Conservation (phyloP, 805 yeast genomes). For the Starmerella kuoi region DNA sequence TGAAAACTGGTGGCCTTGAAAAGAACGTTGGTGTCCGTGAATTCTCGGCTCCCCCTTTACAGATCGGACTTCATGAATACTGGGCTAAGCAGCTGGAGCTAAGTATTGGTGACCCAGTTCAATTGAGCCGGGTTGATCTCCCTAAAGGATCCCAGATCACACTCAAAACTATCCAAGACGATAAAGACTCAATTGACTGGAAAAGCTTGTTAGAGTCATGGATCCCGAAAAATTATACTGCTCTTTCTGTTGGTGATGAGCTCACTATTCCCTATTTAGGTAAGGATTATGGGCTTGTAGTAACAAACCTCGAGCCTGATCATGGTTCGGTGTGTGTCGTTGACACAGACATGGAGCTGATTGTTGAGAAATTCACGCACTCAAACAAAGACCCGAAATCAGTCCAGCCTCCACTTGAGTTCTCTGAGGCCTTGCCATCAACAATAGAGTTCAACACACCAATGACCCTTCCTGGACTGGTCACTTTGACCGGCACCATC, state of each 20-base stretch:
- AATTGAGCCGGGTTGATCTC: conserved; percentile 26
- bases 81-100: conserved; percentile 28
- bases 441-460: conserved; percentile 3
- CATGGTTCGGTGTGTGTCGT: conserved; percentile 38
- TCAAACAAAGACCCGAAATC: too few relatives aligned
- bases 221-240: conserved; percentile 40
- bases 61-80: conserved; percentile 31
- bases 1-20: conserved; percentile 32
- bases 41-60: conserved; percentile 34
- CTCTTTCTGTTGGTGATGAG: conserved; percentile 34
- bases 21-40: conserved; percentile 40
- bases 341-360: conserved; percentile 43
- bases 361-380: too few relatives aligned
- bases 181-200: conserved; percentile 33
- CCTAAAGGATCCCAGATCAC: conserved; percentile 40
- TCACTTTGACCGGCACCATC: background rate
- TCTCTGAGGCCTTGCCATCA: conserved; percentile 4
- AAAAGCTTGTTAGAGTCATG: conserved; percentile 41
- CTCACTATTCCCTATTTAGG: conserved; percentile 29
- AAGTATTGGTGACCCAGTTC: conserved; percentile 17
- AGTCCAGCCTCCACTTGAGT: background rate
- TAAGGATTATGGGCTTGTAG: conserved; percentile 21
- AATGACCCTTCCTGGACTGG: background rate
- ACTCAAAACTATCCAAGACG: conserved; percentile 24
- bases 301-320: conserved; percentile 34